These are phyloP conservation scores for Wallacemonas collosoma DNA, from an alignment of 208 protist species.

Conservation along the genomic window DNA sequence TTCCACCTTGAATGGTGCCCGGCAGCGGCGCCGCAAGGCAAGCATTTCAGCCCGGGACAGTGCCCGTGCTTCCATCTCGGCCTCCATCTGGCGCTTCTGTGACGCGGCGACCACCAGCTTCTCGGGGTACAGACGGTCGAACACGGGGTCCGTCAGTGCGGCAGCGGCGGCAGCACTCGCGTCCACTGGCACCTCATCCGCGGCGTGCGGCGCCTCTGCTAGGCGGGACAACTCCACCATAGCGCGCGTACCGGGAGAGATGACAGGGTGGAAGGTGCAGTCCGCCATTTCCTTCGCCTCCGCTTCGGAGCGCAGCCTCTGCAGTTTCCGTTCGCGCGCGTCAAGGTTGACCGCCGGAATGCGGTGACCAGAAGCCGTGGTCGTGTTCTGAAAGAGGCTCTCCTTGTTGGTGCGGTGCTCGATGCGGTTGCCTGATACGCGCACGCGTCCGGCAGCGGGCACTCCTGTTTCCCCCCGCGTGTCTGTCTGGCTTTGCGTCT, in stretches of 20 bases:
- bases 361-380: background rate
- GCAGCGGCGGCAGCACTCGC: background rate
- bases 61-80: slow-evolving; percentile 37
- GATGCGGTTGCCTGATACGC: no score
- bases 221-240: slow-evolving; percentile 41
- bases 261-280: slow-evolving; percentile 77
- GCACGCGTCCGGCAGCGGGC: no score
- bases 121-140: slow-evolving; percentile 71
- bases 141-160: slow-evolving; percentile 34
- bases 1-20: slow-evolving; percentile 23
- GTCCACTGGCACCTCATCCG: background rate
- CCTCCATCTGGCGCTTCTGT: slow-evolving; percentile 28
- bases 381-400: background rate
- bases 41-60: slow-evolving; percentile 48
- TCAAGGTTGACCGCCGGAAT: slow-evolving; percentile 6
- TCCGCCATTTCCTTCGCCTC: slow-evolving; percentile 51
- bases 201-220: background rate
- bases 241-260: slow-evolving; percentile 57
- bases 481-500: no score
- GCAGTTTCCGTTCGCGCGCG: slow-evolving; percentile 16
- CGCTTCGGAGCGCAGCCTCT: slow-evolving; percentile 45
- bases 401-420: no score
- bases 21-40: slow-evolving; percentile 38
- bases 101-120: slow-evolving; percentile 29
- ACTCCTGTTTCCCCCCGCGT: no score